phyloP scores from a whole-genome alignment of 2,329 filamentous ascomycete species.

The Fusarium scirpi region DNA sequence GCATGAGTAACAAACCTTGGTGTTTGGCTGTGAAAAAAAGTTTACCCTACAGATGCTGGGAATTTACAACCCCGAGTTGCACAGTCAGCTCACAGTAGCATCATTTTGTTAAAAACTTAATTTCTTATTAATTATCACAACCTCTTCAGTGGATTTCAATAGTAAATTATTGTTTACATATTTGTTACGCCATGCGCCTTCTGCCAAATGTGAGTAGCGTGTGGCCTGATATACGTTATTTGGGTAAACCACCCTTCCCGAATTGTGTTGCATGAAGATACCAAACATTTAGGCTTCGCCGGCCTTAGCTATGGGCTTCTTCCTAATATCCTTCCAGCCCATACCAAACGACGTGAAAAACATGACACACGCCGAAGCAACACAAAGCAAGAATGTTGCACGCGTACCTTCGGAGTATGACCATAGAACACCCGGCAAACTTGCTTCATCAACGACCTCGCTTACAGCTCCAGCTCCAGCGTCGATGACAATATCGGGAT shows the following conservation, averaged over 20 bases:
- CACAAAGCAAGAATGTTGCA: constrained; percentile 48
- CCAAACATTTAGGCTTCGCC: constrained; percentile 33
- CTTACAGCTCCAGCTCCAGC: constrained; percentile 59
- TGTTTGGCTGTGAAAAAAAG: neutral
- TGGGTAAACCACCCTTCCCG: too few species aligned
- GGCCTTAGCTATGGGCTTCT: constrained; percentile 43
- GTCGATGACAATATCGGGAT: constrained; percentile 51
- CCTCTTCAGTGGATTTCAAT: neutral
- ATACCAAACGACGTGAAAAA: constrained; percentile 57
- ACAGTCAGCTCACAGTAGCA: neutral
- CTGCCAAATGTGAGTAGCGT: neutral
- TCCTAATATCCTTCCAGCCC: constrained; percentile 60
- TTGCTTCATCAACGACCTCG: constrained; percentile 45
- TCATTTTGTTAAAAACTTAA: neutral
- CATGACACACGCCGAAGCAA: constrained; percentile 47
- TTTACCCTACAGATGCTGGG: constrained; percentile 19
- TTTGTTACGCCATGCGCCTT: neutral
- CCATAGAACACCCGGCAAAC: constrained; percentile 53
- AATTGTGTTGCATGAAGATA: too few species aligned
- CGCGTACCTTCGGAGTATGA: constrained; percentile 56
- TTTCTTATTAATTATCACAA: neutral
- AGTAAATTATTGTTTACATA: neutral
- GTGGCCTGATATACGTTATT: neutral
- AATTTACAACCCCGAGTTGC: neutral
- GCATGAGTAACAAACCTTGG: constrained; percentile 9